Conservation (phyloP, 2,329 filamentous ascomycete species). For the Cladophialophora psammophila region DNA sequence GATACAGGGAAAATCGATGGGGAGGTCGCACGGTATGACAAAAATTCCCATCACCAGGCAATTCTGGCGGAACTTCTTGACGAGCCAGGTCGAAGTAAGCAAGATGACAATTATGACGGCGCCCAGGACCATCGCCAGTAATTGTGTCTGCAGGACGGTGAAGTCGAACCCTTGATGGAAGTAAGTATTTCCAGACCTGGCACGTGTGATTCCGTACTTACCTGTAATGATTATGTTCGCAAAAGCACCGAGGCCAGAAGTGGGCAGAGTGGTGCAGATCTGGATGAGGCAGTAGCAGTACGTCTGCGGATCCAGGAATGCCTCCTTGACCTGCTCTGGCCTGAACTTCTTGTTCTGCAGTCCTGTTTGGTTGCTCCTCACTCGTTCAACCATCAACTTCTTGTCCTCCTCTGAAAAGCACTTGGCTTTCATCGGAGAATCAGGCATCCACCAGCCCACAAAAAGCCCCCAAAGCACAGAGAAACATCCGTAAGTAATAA, state of each 20-base stretch:
- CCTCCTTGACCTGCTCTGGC: conserved; percentile 62
- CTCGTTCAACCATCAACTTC: conserved; percentile 67
- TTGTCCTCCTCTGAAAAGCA: conserved; percentile 73
- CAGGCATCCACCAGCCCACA: conserved; percentile 69
- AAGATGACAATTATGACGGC: conserved; percentile 76
- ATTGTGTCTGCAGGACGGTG: conserved; percentile 70
- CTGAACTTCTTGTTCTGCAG: conserved; percentile 65
- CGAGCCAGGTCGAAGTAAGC: conserved; percentile 70
- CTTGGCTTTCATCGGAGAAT: conserved; percentile 74
- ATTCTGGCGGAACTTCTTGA: conserved; percentile 74
- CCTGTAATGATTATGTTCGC: conserved; percentile 59
- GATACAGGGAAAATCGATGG: background rate
- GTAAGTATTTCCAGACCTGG: conserved; percentile 56
- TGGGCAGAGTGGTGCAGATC: conserved; percentile 76
- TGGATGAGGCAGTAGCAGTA: conserved; percentile 71
- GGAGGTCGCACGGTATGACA: conserved; percentile 60
- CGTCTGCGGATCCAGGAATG: conserved; percentile 70
- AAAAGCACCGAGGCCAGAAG: conserved; percentile 75
- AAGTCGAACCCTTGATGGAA: conserved; percentile 65
- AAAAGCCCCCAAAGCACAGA: conserved; percentile 71
- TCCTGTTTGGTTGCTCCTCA: conserved; percentile 67
- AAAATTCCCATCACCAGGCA: conserved; percentile 70
- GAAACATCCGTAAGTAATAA: conserved; percentile 69
- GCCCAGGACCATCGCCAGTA: conserved; percentile 77
- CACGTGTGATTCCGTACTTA: background rate